Conservation (phyloP, 1,139 yeast species). For the Yamadazyma conglobata region DNA sequence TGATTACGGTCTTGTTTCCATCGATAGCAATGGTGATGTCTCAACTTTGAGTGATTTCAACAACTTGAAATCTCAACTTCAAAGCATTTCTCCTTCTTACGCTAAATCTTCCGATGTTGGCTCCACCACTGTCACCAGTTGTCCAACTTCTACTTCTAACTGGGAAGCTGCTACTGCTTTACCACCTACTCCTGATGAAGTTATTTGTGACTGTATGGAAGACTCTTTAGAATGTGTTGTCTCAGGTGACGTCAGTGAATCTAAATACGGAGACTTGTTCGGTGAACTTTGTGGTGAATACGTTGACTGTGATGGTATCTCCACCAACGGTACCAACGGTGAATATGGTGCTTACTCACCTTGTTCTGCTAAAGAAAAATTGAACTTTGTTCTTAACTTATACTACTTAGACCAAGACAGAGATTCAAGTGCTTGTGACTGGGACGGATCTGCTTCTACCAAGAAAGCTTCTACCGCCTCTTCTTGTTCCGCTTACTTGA, state of each 20-base stretch:
- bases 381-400: slow-evolving; percentile 38
- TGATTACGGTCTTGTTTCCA: slow-evolving; percentile 72
- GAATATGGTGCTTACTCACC: slow-evolving; percentile 40
- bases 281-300: slow-evolving; percentile 27
- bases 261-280: slow-evolving; percentile 36
- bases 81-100: slow-evolving; percentile 35
- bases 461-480: slow-evolving; percentile 26
- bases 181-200: slow-evolving; percentile 46
- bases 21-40: slow-evolving; percentile 34
- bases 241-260: slow-evolving; percentile 24
- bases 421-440: slow-evolving; percentile 35
- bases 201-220: slow-evolving; percentile 37
- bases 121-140: slow-evolving; percentile 26
- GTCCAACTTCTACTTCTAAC: slow-evolving; percentile 34
- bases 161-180: slow-evolving; percentile 40
- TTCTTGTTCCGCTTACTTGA: slow-evolving; percentile 30
- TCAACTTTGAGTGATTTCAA: slow-evolving; percentile 44
- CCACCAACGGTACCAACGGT: slow-evolving; percentile 35
- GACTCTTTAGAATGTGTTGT: slow-evolving; percentile 37
- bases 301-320: slow-evolving; percentile 37
- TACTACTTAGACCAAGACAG: slow-evolving; percentile 34
- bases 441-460: slow-evolving; percentile 38
- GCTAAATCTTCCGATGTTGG: slow-evolving; percentile 28
- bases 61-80: slow-evolving; percentile 55
- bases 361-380: slow-evolving; percentile 38